phyloP scores from a whole-genome alignment of 164 flowering plant species.

The Stephania cephalantha region DNA sequence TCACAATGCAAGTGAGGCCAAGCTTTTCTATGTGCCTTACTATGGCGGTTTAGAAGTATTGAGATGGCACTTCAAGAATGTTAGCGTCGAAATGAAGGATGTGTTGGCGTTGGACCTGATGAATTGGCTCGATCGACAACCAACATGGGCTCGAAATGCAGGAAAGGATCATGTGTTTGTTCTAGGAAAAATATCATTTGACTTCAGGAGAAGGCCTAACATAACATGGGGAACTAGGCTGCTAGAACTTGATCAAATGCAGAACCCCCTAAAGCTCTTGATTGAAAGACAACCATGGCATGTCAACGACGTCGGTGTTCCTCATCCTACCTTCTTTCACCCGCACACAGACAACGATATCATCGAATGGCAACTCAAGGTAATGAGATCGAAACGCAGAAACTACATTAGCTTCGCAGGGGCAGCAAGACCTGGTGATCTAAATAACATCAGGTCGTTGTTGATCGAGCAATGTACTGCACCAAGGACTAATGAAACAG shows the following conservation, averaged over 20 bases:
- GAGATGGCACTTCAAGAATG: slow-evolving; percentile 72
- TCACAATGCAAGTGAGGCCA: slow-evolving; percentile 39
- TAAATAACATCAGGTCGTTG: slow-evolving; percentile 45
- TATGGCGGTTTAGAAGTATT: slow-evolving; percentile 63
- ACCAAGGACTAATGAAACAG: background rate
- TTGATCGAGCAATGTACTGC: slow-evolving; percentile 55
- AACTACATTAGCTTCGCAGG: slow-evolving; percentile 59
- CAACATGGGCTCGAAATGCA: slow-evolving; percentile 37
- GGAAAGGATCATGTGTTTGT: slow-evolving; percentile 76
- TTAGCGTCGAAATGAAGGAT: slow-evolving; percentile 45
- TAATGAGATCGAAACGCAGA: slow-evolving; percentile 30
- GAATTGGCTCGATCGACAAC: slow-evolving; percentile 47
- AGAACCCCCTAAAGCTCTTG: slow-evolving; percentile 60
- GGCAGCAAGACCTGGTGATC: slow-evolving; percentile 42
- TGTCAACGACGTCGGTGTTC: slow-evolving; percentile 59
- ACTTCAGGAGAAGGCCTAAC: slow-evolving; percentile 40
- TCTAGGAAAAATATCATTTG: slow-evolving; percentile 82
- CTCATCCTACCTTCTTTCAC: slow-evolving; percentile 81
- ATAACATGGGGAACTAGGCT: slow-evolving; percentile 58
- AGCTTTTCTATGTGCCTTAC: slow-evolving; percentile 78
- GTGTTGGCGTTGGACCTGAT: slow-evolving; percentile 40
- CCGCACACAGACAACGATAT: slow-evolving; percentile 60
- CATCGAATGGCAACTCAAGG: slow-evolving; percentile 43
- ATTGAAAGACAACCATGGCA: slow-evolving; percentile 81
- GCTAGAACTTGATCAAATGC: slow-evolving; percentile 46